Base-by-base conservation (phyloP, 1,284 basidiomycete genomes). In the Trichosporon faecale region DNA sequence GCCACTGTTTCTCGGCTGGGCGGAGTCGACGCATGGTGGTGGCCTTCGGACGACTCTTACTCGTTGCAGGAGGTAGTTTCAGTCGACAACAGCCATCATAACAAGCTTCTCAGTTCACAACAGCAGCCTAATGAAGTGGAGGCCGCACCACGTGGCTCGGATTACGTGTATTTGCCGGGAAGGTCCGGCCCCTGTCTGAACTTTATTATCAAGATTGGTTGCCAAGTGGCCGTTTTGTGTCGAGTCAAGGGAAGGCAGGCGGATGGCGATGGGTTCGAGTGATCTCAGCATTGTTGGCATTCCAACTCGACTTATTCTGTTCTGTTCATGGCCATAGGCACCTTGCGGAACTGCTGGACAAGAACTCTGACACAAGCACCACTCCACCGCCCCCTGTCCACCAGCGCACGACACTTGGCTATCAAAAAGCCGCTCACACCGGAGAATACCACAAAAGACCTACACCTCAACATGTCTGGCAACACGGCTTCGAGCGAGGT, bases 401-500 rank as follows among this genome's bases (percentile, higher is more conserved):
- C 57, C 57, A 61, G 57, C 60, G 27, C 40, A 37, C 60, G 33
- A 67, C 27, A 67, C 16, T 44, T 40, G 25, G n/a, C 63, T 27
- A 40, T 12, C 25, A 21, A 23, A 65, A 40, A 65, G 27, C 23
- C 21, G 25, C 23, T 18, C 40, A 12, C 64, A 16, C 16, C 49
- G 49, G 23, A 52, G 49, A 21, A 64, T 6, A 14, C 25, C n/a
- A 14, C 37, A 14, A 14, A 27, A 23, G 23, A 40, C 33, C 29
- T 23, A 8, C n/a, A 35, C 21, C 4, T 18, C 70, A 55, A 31
- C 57, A 25, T 64, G 23, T 69, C 68, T 29, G 49, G 65, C 40
- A 6, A 55, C 40, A 49, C 46, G 33, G 61, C 72, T 16, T 74
- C 76, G 7, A 69, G 77, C 21, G 70, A 77, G 64, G 87, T 94